Percentiles rank a stretch among this genome's conserved stretches.
phyloP scores from a whole-genome alignment of 1,284 basidiomycete species.

The Heterobasidion annosum region DNA sequence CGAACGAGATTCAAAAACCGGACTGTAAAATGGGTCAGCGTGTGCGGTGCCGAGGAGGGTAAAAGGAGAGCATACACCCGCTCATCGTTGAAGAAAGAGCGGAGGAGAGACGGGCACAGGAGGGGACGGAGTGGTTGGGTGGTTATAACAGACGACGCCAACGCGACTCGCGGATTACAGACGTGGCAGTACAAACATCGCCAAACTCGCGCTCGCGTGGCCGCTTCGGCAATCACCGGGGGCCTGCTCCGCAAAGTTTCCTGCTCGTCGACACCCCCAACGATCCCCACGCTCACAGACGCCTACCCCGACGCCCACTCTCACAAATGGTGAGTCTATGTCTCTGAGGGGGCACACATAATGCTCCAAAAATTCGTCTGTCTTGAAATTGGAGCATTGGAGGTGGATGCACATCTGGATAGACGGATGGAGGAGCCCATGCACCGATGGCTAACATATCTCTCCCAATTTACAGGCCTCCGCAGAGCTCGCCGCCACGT shows the following conservation, averaged over 20 bases:
- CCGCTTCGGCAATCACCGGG: background rate
- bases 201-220: background rate
- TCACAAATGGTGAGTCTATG: background rate
- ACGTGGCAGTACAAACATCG: conserved; percentile 13
- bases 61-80: conserved; percentile 23
- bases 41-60: conserved; percentile 1
- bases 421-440: background rate
- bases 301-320: background rate
- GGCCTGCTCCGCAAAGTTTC: background rate
- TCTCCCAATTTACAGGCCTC: conserved; percentile 35
- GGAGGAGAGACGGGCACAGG: conserved; percentile 10
- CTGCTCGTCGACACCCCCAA: too few species aligned
- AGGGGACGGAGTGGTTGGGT: background rate
- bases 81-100: conserved; percentile 27
- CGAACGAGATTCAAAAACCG: conserved; percentile 94
- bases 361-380: background rate
- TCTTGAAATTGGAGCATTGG: background rate
- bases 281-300: too few species aligned
- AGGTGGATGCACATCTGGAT: background rate
- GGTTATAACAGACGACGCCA: background rate
- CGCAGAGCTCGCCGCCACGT: conserved; percentile 78
- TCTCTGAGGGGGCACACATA: background rate
- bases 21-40: conserved; percentile 36
- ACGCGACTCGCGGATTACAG: background rate
- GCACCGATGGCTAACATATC: background rate